Evolutionary conservation across 345 rosid genomes (phyloP).

Genomic region (Populus pruinosa): DNA sequence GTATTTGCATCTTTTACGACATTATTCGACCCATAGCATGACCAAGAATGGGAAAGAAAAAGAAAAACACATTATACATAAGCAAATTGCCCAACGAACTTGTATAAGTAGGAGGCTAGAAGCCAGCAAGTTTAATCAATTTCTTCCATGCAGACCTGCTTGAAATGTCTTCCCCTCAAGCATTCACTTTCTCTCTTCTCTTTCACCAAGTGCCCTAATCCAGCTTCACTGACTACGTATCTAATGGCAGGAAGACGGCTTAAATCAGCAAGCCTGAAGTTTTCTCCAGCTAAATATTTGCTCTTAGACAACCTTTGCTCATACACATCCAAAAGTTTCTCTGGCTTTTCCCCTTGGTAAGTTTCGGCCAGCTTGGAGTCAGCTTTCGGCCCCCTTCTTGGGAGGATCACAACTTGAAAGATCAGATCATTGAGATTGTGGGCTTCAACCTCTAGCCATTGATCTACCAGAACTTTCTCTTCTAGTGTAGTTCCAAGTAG

Average conservation of each 20-base stretch:
- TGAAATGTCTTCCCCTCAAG: conserved; percentile 72
- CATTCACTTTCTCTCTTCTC: conserved; percentile 44
- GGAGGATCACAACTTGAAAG: conserved; percentile 44
- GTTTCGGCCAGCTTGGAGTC: conserved; percentile 42
- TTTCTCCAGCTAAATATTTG: conserved; percentile 57
- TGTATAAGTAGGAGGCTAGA: background rate
- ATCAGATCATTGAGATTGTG: conserved; percentile 62
- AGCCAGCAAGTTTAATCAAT: conserved; percentile 43
- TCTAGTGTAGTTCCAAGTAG: conserved; percentile 54
- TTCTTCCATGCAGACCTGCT: conserved; percentile 72
- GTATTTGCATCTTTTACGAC: no score
- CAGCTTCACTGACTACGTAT: conserved; percentile 41
- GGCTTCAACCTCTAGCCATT: conserved; percentile 91
- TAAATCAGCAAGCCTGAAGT: conserved; percentile 66
- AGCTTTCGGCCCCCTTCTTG: conserved; percentile 43
- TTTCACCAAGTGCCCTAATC: conserved; percentile 41
- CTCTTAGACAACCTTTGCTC: conserved; percentile 49
- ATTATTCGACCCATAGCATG: no score
- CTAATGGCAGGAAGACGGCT: conserved; percentile 60
- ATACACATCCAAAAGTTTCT: conserved; percentile 57
- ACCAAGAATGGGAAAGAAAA: no score
- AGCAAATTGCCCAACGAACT: no score
- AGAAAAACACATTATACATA: no score
- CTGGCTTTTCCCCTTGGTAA: conserved; percentile 40
- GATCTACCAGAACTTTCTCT: conserved; percentile 68